Percentiles rank a stretch among this genome's conserved stretches.
These are phyloP conservation scores for Acmispon strigosus DNA, from an alignment of 306 rosid species.

Conservation along the genomic window DNA sequence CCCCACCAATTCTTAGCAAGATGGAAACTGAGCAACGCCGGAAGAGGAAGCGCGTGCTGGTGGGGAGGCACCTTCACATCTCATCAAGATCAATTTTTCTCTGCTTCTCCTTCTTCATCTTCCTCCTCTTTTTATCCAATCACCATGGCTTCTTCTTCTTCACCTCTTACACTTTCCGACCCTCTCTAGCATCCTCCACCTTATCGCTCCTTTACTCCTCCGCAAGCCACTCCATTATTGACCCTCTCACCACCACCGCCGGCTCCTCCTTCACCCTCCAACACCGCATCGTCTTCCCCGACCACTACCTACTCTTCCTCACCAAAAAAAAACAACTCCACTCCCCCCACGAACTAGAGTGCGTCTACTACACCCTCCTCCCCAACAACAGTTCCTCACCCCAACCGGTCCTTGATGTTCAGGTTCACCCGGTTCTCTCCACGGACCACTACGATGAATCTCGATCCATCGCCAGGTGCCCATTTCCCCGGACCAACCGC, in stretches of 20 bases:
- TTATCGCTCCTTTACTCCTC: constrained; percentile 50
- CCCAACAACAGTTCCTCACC: constrained; percentile 28
- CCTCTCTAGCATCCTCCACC: constrained; percentile 44
- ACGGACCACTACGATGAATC: constrained; percentile 48
- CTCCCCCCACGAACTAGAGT: constrained; percentile 28
- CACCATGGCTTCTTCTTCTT: constrained; percentile 18
- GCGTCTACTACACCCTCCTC: constrained; percentile 43
- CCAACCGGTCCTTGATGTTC: constrained; percentile 9
- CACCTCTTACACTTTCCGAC: constrained; percentile 40
- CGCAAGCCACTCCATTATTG: constrained; percentile 48
- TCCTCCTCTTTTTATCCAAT: constrained; percentile 49
- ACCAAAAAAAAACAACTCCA: neutral
- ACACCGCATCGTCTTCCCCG: constrained; percentile 67
- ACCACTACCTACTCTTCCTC: constrained; percentile 50
- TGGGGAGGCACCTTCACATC: constrained; percentile 13
- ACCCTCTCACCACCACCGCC: constrained; percentile 28
- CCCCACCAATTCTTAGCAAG: neutral
- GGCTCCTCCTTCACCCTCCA: constrained; percentile 26
- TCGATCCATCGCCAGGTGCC: constrained; percentile 71
- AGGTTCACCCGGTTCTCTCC: constrained; percentile 43
- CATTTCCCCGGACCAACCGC: constrained; percentile 41
- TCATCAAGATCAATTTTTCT: constrained; percentile 49
- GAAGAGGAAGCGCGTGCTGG: constrained; percentile 48
- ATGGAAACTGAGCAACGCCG: constrained; percentile 75
- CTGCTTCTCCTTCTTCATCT: constrained; percentile 46